Evolutionary conservation across 2,329 filamentous ascomycete genomes (phyloP).

Genomic region (Trichoderma sp.): DNA sequence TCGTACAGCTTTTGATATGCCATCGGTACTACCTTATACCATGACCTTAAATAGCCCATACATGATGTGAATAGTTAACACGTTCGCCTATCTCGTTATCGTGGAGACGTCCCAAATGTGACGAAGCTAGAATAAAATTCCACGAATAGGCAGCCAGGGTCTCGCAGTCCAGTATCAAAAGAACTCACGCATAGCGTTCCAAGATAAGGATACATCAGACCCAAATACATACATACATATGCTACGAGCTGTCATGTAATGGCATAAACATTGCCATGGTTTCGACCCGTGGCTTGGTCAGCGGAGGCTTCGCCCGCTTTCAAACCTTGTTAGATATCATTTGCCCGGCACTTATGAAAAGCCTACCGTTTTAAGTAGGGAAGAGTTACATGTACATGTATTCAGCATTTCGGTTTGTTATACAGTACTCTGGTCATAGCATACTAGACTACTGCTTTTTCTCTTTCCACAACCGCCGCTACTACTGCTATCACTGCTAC

Average conservation of each 20-base stretch:
- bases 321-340: neutral
- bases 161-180: neutral
- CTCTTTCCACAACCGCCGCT: too few relatives aligned
- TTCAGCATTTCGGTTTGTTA: too few relatives aligned
- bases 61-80: neutral
- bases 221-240: neutral
- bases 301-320: neutral
- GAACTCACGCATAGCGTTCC: neutral
- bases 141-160: constrained; percentile 12
- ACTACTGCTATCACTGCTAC: too few relatives aligned
- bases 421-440: too few relatives aligned
- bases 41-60: too few relatives aligned
- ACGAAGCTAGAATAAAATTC: constrained; percentile 5
- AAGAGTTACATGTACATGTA: too few relatives aligned
- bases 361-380: neutral
- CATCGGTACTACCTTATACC: too few relatives aligned
- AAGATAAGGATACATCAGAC: neutral
- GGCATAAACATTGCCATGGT: neutral
- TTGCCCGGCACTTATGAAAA: neutral
- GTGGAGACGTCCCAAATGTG: neutral
- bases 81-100: neutral
- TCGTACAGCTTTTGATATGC: neutral
- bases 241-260: neutral
- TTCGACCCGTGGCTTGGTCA: neutral
- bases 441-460: too few relatives aligned